Percentiles rank a stretch among this genome's conserved stretches.
Evolutionary conservation across 805 yeast genomes (phyloP).

Genomic region (Spencermartinsiella europaea): DNA sequence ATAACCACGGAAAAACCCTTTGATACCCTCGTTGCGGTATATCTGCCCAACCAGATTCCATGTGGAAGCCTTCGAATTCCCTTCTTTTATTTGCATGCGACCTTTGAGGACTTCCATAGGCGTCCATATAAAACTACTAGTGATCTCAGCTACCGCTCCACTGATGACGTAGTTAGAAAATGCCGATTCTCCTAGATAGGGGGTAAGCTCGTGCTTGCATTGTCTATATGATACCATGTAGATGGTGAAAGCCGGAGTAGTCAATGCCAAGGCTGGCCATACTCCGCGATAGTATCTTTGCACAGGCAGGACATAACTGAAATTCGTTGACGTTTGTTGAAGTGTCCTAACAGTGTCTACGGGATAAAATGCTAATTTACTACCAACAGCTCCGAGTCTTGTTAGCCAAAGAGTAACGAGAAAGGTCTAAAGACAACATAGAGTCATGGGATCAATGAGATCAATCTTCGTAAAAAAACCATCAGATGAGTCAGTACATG

Average conservation of each 20-base stretch:
- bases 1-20: conserved; percentile 76
- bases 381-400: conserved; percentile 34
- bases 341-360: conserved; percentile 40
- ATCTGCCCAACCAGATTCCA: conserved; percentile 31
- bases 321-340: conserved; percentile 37
- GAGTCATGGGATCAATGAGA: background rate
- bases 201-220: conserved; percentile 33
- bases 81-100: conserved; percentile 35
- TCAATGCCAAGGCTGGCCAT: conserved; percentile 34
- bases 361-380: conserved; percentile 38
- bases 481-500: no score
- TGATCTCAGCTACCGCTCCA: conserved; percentile 37
- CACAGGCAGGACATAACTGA: conserved; percentile 34
- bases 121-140: conserved; percentile 38
- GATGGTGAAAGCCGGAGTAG: conserved; percentile 40
- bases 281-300: conserved; percentile 38
- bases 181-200: conserved; percentile 32
- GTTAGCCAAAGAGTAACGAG: background rate
- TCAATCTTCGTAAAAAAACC: no score
- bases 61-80: conserved; percentile 11
- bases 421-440: background rate
- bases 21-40: conserved; percentile 59
- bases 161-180: conserved; percentile 33
- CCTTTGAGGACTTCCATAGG: conserved; percentile 45
- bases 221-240: conserved; percentile 39